Base-by-base conservation (phyloP, 495 filamentous ascomycete genomes). In the Penicillium bialowiezense region DNA sequence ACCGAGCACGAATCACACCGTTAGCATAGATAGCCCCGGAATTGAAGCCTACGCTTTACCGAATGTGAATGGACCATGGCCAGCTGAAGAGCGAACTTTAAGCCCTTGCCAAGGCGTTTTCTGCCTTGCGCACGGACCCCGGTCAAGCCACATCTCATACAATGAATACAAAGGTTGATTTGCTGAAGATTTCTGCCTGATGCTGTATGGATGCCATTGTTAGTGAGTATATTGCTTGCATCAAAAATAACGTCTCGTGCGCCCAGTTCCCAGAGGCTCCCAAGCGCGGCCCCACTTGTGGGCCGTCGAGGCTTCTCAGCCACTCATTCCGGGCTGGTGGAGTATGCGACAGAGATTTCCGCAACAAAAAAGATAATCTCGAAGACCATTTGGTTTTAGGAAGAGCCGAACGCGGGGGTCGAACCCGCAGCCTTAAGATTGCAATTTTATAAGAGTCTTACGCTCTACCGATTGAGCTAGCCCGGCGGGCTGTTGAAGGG, bases 391-490 rank as follows among this genome's bases (percentile, higher is more conserved):
- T 35, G 7, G n/a, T 15, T 35, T 28, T 60, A 62, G 59, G 59
- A 63, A 63, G 54, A 76, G 74, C 74, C 74, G 69, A 75, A 78
- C 71, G 75, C 66, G 72, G 75, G 75, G 75, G 70, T 77, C 72
- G 72, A 77, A 78, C 74, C 75, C 72, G 66, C 74, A 78, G 67
- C 74, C 74, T 78, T 77, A 72, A 77, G 75, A 76, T 78, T 81
- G n/a, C n/a, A n/a, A n/a, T n/a, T n/a, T n/a, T n/a, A n/a, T n/a
- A 82, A 79, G 73, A 78, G 71, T 70, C 69, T 75, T 73, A 80
- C 75, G 76, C 76, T 80, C 76, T 80, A 73, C 72, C 73, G 70
- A 76, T 75, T 76, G 76, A 80, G 68, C 69, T 82, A 82, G 73
- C 75, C 73, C 55, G 66, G 70, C 65, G 29, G 29, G 29, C 29